These are phyloP conservation scores for Nicotiana tabacum DNA, from an alignment of 257 asterid species.

Conservation along the genomic window DNA sequence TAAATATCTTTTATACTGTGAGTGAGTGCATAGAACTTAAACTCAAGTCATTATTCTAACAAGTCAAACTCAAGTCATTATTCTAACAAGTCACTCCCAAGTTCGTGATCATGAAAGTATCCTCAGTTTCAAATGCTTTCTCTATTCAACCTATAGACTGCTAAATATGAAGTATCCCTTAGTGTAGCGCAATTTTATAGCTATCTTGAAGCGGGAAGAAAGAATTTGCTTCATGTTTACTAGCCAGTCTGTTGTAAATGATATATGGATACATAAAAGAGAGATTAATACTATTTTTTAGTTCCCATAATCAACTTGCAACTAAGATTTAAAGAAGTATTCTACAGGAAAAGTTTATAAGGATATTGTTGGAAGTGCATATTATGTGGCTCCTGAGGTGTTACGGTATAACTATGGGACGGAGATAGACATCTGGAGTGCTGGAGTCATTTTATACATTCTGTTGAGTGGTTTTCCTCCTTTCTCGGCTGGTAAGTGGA, in stretches of 20 bases:
- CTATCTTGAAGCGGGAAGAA: neutral
- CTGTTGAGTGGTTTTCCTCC: slow-evolving; percentile 71
- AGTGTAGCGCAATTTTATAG: neutral
- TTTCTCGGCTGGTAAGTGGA: slow-evolving; percentile 55
- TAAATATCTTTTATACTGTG: too few species aligned
- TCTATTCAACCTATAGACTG: neutral
- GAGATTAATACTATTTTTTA: too few species aligned
- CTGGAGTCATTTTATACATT: slow-evolving; percentile 62
- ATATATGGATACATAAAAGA: too few species aligned
- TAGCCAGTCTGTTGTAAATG: too few species aligned
- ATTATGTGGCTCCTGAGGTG: slow-evolving; percentile 74
- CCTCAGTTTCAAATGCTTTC: neutral
- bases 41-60: neutral
- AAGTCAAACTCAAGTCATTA: neutral
- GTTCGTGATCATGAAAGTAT: neutral
- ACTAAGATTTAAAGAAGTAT: neutral
- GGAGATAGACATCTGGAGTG: slow-evolving; percentile 74
- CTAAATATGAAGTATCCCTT: too few species aligned
- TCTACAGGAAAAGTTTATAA: slow-evolving; percentile 43
- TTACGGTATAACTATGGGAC: slow-evolving; percentile 46
- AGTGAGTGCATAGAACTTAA: too few species aligned
- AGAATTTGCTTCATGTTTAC: neutral
- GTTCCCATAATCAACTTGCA: too few species aligned
- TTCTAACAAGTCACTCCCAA: neutral
- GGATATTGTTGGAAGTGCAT: slow-evolving; percentile 62